phyloP scores from a whole-genome alignment of 2,329 filamentous ascomycete species.

The Sarocladiaceae sp. region DNA sequence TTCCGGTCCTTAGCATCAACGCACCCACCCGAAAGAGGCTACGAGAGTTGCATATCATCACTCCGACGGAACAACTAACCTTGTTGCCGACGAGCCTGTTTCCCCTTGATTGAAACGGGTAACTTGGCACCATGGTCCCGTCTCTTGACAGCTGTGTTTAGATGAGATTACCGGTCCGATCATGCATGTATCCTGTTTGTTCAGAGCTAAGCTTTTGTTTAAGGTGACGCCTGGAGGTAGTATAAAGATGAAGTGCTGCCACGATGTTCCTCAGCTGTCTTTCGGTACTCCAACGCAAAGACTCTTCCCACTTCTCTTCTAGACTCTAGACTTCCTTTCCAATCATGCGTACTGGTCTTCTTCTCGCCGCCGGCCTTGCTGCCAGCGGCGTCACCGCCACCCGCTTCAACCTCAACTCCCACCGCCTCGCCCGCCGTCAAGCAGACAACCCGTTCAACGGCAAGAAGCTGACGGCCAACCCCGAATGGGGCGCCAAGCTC shows the following conservation, averaged over 20 bases:
- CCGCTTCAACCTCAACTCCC: background rate
- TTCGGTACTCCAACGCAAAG: too few relatives aligned
- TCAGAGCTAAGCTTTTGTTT: background rate
- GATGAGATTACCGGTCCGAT: background rate
- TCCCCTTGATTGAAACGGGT: constrained; percentile 3
- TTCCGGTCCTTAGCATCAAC: background rate
- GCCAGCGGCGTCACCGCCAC: constrained; percentile 1
- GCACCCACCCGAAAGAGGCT: background rate
- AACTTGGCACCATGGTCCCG: background rate
- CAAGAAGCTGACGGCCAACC: constrained; percentile 41
- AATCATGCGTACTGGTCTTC: constrained; percentile 7
- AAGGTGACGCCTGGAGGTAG: background rate
- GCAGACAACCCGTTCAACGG: constrained; percentile 37
- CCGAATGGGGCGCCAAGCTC: constrained; percentile 34
- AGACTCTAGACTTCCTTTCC: background rate
- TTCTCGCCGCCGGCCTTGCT: constrained; percentile 5
- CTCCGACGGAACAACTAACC: constrained; percentile 6
- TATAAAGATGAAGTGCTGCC: background rate
- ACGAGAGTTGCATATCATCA: background rate
- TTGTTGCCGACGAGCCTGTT: constrained; percentile 9
- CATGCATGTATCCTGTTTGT: background rate
- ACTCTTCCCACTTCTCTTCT: background rate
- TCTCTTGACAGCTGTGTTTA: background rate
- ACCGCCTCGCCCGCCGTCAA: constrained; percentile 1
- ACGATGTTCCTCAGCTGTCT: background rate